These are phyloP conservation scores for Fusarium devonianum DNA, from an alignment of 2,329 filamentous ascomycete genomes.

Conservation along the genomic window DNA sequence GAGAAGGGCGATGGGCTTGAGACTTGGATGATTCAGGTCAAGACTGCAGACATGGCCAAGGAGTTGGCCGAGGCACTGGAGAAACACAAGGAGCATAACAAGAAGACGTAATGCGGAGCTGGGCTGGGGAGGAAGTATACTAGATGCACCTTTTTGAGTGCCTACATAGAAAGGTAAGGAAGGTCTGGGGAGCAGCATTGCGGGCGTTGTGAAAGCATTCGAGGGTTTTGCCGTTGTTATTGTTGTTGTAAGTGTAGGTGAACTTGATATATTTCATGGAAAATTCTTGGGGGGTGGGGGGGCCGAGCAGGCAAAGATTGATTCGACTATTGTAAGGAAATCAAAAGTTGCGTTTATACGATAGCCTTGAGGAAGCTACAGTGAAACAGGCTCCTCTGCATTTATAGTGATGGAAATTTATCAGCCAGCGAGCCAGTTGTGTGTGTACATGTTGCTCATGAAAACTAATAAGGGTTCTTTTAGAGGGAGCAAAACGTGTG, in stretches of 20 bases:
- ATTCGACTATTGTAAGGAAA: slow-evolving; percentile 36
- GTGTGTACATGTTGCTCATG: too few relatives aligned
- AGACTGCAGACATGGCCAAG: slow-evolving; percentile 66
- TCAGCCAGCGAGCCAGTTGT: background rate
- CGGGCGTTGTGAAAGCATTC: slow-evolving; percentile 38
- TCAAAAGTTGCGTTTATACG: slow-evolving; percentile 31
- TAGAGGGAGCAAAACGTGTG: too few relatives aligned
- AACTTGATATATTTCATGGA: slow-evolving; percentile 6
- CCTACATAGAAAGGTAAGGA: slow-evolving; percentile 42
- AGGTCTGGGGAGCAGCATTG: slow-evolving; percentile 36
- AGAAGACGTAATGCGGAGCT: slow-evolving; percentile 52
- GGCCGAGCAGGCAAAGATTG: slow-evolving; percentile 32
- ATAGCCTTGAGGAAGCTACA: background rate
- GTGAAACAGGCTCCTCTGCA: background rate
- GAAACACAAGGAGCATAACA: slow-evolving; percentile 63
- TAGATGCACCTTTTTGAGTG: slow-evolving; percentile 33
- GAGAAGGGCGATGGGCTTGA: slow-evolving; percentile 67
- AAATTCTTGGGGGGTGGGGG: too few relatives aligned
- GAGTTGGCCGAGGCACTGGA: slow-evolving; percentile 61
- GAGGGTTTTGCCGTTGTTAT: slow-evolving; percentile 20
- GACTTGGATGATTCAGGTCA: slow-evolving; percentile 76
- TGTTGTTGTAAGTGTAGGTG: slow-evolving; percentile 1
- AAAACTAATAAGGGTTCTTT: too few relatives aligned
- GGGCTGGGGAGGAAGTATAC: slow-evolving; percentile 30
- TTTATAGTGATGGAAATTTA: slow-evolving; percentile 9